These are phyloP conservation scores for Hypoxylon cercidicola DNA, from an alignment of 495 filamentous ascomycete species.

Conservation along the genomic window DNA sequence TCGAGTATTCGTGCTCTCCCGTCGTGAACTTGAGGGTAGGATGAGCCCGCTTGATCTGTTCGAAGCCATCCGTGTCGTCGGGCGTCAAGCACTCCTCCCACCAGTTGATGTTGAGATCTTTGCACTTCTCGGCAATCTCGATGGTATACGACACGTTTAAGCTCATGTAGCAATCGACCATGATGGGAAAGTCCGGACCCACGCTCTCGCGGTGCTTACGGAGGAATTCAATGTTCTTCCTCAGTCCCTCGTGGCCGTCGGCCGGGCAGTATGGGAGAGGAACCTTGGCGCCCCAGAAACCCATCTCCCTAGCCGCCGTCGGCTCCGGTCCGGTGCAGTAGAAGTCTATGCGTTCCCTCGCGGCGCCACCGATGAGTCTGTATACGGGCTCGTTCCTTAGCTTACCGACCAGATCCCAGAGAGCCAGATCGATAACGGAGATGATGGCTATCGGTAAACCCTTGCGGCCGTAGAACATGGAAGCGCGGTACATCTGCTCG, in stretches of 20 bases:
- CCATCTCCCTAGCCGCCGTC: constrained; percentile 77
- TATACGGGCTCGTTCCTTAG: constrained; percentile 92
- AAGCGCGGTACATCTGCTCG: constrained; percentile 94
- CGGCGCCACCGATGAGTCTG: constrained; percentile 89
- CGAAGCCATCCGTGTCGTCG: constrained; percentile 90
- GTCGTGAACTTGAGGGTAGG: constrained; percentile 94
- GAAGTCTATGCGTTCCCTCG: constrained; percentile 81
- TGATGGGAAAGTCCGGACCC: constrained; percentile 89
- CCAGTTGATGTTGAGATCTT: constrained; percentile 91
- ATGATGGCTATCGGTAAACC: constrained; percentile 90
- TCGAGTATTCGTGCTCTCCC: constrained; percentile 92
- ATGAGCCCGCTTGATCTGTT: constrained; percentile 86
- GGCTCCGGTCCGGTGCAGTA: constrained; percentile 95
- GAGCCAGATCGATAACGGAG: constrained; percentile 88
- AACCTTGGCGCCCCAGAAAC: constrained; percentile 90
- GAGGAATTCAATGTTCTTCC: constrained; percentile 90
- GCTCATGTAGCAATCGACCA: constrained; percentile 97
- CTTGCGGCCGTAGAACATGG: constrained; percentile 96
- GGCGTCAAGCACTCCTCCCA: constrained; percentile 93
- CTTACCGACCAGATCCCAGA: constrained; percentile 93
- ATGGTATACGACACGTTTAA: constrained; percentile 92
- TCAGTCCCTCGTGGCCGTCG: constrained; percentile 80
- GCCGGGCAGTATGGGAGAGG: constrained; percentile 89
- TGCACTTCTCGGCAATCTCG: constrained; percentile 81
- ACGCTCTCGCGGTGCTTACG: constrained; percentile 84